phyloP scores from a whole-genome alignment of 192 early-diverging fungal genomes.

The Dispira parvispora region DNA sequence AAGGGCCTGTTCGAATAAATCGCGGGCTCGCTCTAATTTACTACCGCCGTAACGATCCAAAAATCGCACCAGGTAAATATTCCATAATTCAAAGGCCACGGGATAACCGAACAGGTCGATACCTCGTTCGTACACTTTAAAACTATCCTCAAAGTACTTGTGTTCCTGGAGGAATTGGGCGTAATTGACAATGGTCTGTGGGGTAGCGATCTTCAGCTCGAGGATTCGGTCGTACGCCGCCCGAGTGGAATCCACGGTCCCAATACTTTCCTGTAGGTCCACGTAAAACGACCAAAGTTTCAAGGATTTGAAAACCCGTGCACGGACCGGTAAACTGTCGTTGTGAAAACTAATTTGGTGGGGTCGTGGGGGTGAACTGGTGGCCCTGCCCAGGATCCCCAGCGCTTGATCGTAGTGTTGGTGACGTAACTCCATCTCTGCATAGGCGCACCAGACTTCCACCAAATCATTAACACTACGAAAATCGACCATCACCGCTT shows the following conservation, averaged over 20 bases:
- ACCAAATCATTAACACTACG: slow-evolving; percentile 71
- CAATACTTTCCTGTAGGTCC: slow-evolving; percentile 86
- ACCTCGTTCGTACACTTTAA: slow-evolving; percentile 89
- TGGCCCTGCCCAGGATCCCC: slow-evolving; percentile 71
- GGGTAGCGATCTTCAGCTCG: slow-evolving; percentile 85
- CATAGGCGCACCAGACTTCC: slow-evolving; percentile 80
- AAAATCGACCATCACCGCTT: slow-evolving; percentile 65
- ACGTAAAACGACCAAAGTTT: slow-evolving; percentile 88
- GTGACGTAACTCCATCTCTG: slow-evolving; percentile 61
- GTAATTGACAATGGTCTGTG: slow-evolving; percentile 93
- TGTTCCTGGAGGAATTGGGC: slow-evolving; percentile 77
- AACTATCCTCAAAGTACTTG: slow-evolving; percentile 87
- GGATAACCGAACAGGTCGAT: slow-evolving; percentile 94
- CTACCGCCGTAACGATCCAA: slow-evolving; percentile 66
- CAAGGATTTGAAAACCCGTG: slow-evolving; percentile 70
- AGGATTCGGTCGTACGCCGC: slow-evolving; percentile 83
- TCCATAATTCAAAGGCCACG: slow-evolving; percentile 95
- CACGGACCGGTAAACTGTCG: slow-evolving; percentile 56
- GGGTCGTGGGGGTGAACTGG: slow-evolving; percentile 23
- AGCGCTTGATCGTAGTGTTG: slow-evolving; percentile 53
- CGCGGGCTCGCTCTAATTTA: slow-evolving; percentile 80
- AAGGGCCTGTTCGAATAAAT: slow-evolving; percentile 90
- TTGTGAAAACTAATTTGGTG: slow-evolving; percentile 57
- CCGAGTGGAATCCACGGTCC: slow-evolving; percentile 58
- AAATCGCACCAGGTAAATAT: slow-evolving; percentile 80